Conservation (phyloP, 345 rosid genomes). For the Nasturtium officinale region DNA sequence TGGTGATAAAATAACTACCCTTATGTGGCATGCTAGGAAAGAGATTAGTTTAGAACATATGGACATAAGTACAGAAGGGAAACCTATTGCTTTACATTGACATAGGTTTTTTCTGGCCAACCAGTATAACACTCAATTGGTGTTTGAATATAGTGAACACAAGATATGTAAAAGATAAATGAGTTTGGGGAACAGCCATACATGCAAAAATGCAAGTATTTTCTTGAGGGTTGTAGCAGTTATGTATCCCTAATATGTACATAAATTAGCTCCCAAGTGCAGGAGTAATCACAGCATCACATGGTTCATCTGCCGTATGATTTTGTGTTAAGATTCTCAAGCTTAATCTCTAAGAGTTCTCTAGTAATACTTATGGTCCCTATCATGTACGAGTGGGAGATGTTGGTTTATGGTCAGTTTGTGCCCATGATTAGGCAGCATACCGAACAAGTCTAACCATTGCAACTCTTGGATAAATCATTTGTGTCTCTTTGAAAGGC, state of each 20-base stretch:
- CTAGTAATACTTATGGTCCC: too few relatives aligned
- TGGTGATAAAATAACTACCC: slow-evolving; percentile 1
- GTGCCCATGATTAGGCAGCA: too few relatives aligned
- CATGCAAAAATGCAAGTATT: not conserved
- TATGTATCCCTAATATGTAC: not conserved
- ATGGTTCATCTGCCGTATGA: too few relatives aligned
- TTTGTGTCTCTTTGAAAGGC: too few relatives aligned
- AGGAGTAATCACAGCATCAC: too few relatives aligned
- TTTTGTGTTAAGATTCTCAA: too few relatives aligned
- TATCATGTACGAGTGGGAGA: too few relatives aligned
- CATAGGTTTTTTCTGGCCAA: slow-evolving; percentile 3
- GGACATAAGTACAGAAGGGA: not conserved
- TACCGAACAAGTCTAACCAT: too few relatives aligned
- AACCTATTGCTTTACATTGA: slow-evolving; percentile 1
- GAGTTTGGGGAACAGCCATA: not conserved
- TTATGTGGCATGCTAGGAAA: slow-evolving; percentile 1
- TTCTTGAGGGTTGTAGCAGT: not conserved
- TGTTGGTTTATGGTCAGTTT: too few relatives aligned
- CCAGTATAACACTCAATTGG: not conserved
- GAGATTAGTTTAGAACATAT: not conserved
- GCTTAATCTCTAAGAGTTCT: too few relatives aligned
- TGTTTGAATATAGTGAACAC: not conserved
- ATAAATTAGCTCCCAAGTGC: not conserved
- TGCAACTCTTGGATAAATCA: too few relatives aligned
- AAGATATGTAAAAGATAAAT: not conserved